Evolutionary conservation across 495 filamentous ascomycete genomes (phyloP), one percentile per base, ranked within the genome.

Genomic region (Penicillium waksmanii): DNA sequence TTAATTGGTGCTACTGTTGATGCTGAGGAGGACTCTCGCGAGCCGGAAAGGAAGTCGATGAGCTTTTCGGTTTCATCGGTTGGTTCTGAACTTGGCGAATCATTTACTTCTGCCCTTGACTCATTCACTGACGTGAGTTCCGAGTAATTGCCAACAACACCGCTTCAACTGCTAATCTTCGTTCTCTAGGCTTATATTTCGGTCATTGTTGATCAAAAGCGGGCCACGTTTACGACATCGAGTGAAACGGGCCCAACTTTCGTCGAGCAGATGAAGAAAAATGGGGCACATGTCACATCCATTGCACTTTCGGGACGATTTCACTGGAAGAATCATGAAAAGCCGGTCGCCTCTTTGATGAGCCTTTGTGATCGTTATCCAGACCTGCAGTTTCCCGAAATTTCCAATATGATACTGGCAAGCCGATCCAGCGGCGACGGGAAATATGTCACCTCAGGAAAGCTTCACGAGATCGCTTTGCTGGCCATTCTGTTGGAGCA

Each of bases 1-100:
- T 12, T 70, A 7, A 47, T 72, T 17, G 71, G 71, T 0, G 58
- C 53, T 6, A 3, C 77, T 2, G 74, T 81, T 6, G 80, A 80
- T 53, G 72, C 67, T 1, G 62, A 72, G 23, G 74, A 78, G 19
- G 60, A 15, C 38, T 58, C 10, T 23, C 19, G 51, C 34, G 4
- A 40, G 36, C 36, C 36, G n/a, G 36, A 40, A 40, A 40, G 15
- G 15, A 40, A n/a, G 36, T 40, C 36, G 11, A 40, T 40, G 36
- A 40, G 36, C 36, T 40, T 40, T 40, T 40, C 36, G 36, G 15
- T 12, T 40, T 40, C 36, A 21, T 53, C 38, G 51, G 34, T 7
- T 53, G 51, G 51, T 23, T 15, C 15, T 21, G 12, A 53, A 19
- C 11, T 19, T 38, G 12, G 34, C 35, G 18, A 38, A 53, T 34